Base-by-base conservation (phyloP, 306 rosid genomes). In the Vachellia collinsii region DNA sequence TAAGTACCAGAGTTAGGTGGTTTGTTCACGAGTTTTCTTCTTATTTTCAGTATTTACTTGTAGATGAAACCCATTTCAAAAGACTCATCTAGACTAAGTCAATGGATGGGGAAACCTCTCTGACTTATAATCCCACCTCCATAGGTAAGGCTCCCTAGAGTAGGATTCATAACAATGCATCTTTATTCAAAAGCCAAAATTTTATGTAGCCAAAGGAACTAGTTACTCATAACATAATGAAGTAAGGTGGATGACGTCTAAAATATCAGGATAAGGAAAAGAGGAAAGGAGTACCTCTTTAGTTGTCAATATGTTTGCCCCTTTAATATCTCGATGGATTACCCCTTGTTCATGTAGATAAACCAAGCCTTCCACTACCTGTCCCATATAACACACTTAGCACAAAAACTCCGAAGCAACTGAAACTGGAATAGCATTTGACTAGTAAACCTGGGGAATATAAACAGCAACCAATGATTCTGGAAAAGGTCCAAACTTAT, bases 301-400 rank as follows among this genome's bases (percentile, higher is more conserved):
- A 58, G 99, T 95, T 77, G 99, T 91, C 88, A 95, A 87, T 83
- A 95, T 95, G 86, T 95, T 95, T 69, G 98, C 99, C 87, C 98
- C 99, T 88, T 95, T 95, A 37, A 93, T 95, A 84, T 95, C 98
- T 23, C 97, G 89, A 92, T 91, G 99, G 76, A 95, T 95, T 67
- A 95, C 98, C 72, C 99, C 97, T 78, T 95, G 99, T 85, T 95
- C 97, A 46, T 93, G 99, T 48, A 93, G 92, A 89, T 95, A 95
- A 75, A 93, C 99, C 91, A 93, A 87, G 81, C 99, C 98, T 87
- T 95, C 98, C 93, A 95, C 88, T 82, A 95, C 99, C 99, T 95
- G 82, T 65, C 77, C 77, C 88, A 78, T 72, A 23, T 81, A 23
- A 62, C 48, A 74, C 64, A 5, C 64, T 22, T 20, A 20, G 25